These are phyloP conservation scores for Lenzites betulinus DNA, from an alignment of 768 basidiomycete genomes.

Conservation along the genomic window DNA sequence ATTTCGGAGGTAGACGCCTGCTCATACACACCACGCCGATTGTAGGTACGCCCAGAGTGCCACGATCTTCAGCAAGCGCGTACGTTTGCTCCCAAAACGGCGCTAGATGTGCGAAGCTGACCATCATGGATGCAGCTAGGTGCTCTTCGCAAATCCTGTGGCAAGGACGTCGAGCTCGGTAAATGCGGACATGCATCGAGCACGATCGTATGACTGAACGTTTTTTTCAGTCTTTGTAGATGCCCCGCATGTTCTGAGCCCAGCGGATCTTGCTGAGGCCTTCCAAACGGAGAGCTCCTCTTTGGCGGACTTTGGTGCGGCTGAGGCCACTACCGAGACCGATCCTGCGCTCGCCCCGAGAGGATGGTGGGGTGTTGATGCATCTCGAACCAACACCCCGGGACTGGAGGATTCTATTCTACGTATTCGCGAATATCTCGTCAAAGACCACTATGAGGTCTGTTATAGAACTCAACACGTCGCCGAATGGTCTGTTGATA, in stretches of 20 bases:
- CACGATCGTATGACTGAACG: too few relatives aligned
- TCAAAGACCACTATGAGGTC: constrained; percentile 66
- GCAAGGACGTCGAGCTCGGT: constrained; percentile 69
- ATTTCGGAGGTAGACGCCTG: background rate
- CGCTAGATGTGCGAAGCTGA: too few relatives aligned
- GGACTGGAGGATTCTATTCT: constrained; percentile 63
- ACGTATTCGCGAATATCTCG: constrained; percentile 56
- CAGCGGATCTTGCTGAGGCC: constrained; percentile 54
- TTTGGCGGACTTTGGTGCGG: constrained; percentile 42
- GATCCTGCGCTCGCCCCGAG: constrained; percentile 61
- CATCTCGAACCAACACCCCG: constrained; percentile 48
- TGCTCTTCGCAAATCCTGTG: constrained; percentile 70
- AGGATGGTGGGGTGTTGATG: constrained; percentile 70
- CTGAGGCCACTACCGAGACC: constrained; percentile 36
- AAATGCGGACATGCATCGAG: background rate
- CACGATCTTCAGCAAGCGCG: constrained; percentile 69
- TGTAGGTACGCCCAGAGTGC: constrained; percentile 74
- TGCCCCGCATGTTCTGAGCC: constrained; percentile 66
- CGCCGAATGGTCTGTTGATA: constrained; percentile 1
- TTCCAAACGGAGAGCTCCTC: constrained; percentile 30
- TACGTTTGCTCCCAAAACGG: constrained; percentile 41
- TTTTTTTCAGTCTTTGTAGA: constrained; percentile 65
- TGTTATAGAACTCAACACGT: constrained; percentile 31
- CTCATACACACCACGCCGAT: background rate
- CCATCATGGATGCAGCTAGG: constrained; percentile 51